Evolutionary conservation across 225 moss, liverwort and hornwort genomes (phyloP).

Genomic region (Straminergon stramineum): DNA sequence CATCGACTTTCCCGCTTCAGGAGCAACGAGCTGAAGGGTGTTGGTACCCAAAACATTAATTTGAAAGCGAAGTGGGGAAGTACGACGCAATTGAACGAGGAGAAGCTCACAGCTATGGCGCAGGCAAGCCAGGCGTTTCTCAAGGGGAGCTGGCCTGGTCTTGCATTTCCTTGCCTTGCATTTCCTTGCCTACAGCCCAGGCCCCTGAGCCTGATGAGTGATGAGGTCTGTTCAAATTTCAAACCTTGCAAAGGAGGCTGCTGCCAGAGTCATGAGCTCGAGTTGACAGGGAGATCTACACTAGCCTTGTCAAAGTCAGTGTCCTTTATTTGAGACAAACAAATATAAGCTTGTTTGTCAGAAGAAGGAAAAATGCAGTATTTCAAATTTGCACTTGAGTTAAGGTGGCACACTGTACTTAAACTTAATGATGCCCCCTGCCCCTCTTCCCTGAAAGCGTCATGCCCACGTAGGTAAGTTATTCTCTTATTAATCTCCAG

Average conservation of each 20-base stretch:
- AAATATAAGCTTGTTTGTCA: neutral
- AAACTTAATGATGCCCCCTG: neutral
- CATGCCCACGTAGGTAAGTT: neutral
- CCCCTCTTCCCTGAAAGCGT: neutral
- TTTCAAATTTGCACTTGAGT: neutral
- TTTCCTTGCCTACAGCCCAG: neutral
- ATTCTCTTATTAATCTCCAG: neutral
- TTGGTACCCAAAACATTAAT: neutral
- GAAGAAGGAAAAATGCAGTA: neutral
- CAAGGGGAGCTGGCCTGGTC: neutral
- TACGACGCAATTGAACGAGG: neutral
- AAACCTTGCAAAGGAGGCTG: constrained; percentile 2
- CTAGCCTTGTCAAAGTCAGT: neutral
- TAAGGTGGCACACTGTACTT: neutral
- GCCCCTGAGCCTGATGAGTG: neutral
- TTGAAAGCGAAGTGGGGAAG: neutral
- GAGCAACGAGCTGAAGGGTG: neutral
- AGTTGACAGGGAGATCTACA: neutral
- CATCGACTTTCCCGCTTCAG: neutral
- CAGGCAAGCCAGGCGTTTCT: neutral
- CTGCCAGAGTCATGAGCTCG: neutral
- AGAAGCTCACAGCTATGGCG: neutral
- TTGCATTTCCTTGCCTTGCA: neutral
- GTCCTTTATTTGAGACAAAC: neutral
- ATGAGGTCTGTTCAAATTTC: neutral